Evolutionary conservation across 225 moss, liverwort and hornwort species (phyloP).

Genomic region (Bryoerythrophyllum caledonicum): DNA sequence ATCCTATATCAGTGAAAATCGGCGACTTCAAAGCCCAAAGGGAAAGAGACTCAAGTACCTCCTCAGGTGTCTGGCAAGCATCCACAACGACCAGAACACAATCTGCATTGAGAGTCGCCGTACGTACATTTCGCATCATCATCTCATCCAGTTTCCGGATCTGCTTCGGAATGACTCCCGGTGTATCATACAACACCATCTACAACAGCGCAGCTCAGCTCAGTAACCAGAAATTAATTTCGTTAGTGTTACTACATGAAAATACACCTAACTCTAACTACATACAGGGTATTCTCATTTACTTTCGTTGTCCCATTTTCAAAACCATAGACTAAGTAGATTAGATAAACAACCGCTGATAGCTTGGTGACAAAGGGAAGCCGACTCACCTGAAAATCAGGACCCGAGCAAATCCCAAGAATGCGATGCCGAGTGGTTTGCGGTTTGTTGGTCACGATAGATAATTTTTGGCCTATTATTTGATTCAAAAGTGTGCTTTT

Average conservation of each 20-base stretch:
- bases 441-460: constrained; percentile 78
- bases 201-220: constrained; percentile 26
- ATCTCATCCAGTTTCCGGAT: constrained; percentile 73
- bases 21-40: neutral
- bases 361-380: too few relatives aligned
- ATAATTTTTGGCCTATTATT: constrained; percentile 79
- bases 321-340: neutral
- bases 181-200: constrained; percentile 83
- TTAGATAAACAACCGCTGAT: neutral
- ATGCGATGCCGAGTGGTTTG: constrained; percentile 88
- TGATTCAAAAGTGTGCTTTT: constrained; percentile 87
- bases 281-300: neutral
- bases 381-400: constrained; percentile 64
- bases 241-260: neutral
- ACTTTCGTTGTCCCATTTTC: neutral
- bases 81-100: constrained; percentile 81
- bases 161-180: constrained; percentile 69
- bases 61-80: constrained; percentile 64
- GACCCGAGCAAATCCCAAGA: constrained; percentile 71
- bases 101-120: constrained; percentile 72
- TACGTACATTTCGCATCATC: constrained; percentile 91
- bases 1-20: neutral
- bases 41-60: constrained; percentile 37
- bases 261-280: neutral
- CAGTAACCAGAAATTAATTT: neutral